Percentiles rank a stretch among this genome's conserved stretches.
Conservation (phyloP, 805 yeast genomes). For the Metschnikowia matae region DNA sequence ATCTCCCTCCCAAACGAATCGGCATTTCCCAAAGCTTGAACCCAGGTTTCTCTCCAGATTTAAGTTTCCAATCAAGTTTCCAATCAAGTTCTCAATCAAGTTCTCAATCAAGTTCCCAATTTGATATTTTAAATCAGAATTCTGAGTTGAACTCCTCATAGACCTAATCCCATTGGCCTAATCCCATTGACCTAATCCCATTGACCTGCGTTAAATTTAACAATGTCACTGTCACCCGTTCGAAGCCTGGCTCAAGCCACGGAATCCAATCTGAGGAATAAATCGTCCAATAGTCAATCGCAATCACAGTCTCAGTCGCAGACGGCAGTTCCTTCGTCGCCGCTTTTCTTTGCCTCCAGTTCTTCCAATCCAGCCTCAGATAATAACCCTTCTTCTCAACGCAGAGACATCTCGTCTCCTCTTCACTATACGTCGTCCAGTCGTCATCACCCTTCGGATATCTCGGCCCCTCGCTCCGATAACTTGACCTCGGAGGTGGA, state of each 20-base stretch:
- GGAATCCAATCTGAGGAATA: constrained; percentile 2
- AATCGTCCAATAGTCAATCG: constrained; percentile 23
- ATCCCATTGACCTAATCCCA: background rate
- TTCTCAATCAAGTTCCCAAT: no score
- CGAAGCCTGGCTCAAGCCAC: constrained; percentile 16
- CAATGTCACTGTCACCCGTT: constrained; percentile 20
- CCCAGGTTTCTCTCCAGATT: no score
- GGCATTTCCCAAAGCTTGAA: no score
- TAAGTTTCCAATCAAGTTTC: no score
- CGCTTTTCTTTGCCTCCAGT: constrained; percentile 50
- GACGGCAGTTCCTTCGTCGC: constrained; percentile 51
- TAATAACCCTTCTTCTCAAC: constrained; percentile 21
- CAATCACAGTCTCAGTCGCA: constrained; percentile 36
- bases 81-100: no score
- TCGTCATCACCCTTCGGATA: constrained; percentile 30
- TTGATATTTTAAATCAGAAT: no score
- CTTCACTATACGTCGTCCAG: constrained; percentile 45
- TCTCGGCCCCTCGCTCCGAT: constrained; percentile 42
- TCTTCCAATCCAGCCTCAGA: constrained; percentile 41
- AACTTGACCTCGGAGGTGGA: constrained; percentile 41
- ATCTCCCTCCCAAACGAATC: no score
- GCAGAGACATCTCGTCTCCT: constrained; percentile 44
- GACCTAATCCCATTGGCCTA: background rate
- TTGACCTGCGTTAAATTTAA: background rate
- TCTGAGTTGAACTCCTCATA: background rate